Evolutionary conservation across 306 rosid species (phyloP), one percentile per base, ranked within the genome.

Genomic region (Fragaria nilgerrensis): DNA sequence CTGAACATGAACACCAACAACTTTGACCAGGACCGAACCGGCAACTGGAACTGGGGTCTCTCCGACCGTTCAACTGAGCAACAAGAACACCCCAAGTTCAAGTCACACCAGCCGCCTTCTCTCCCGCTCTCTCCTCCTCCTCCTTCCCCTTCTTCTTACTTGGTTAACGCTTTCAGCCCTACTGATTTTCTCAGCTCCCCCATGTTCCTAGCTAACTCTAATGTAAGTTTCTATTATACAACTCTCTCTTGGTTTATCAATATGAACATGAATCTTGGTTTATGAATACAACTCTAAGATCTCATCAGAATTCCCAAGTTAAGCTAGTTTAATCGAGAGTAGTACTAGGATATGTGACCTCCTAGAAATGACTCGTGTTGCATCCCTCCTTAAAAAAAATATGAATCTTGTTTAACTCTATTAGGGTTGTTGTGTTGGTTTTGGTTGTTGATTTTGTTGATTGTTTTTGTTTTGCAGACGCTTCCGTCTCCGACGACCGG

Each of bases 401-500:
- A 39, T 7, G 9, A 39, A 39, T 44, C 48, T 44, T 44, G 48
- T 44, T 11, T 44, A 44, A 44, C 48, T 44, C 48, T 23, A 13
- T 16, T 16, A 13, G 74, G 74, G 10, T 78, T 77, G n/a, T 39
- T 83, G n/a, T 39, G 16, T 69, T 78, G 32, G 12, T 81, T 63
- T 41, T 69, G 3, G 10, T 65, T 2, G 17, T 56, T 27, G 9
- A 63, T 48, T 45, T 59, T 68, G 50, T 25, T 56, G 19, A 52
- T 25, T 70, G 25, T 70, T 43, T 56, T 1, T 75, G 67, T 53
- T 69, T 6, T 73, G 58, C 73, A 95, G 99, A 86, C 78, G 82
- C 72, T 89, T 85, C 79, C 92, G 5, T 88, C 98, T 85, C 88
- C 93, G 13, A 85, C 92, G 19, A 79, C 86, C 32, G 97, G 87